Percentiles rank a stretch among this genome's conserved stretches.
phyloP scores from a whole-genome alignment of 169 alveolate species.

The Plasmodium inui region DNA sequence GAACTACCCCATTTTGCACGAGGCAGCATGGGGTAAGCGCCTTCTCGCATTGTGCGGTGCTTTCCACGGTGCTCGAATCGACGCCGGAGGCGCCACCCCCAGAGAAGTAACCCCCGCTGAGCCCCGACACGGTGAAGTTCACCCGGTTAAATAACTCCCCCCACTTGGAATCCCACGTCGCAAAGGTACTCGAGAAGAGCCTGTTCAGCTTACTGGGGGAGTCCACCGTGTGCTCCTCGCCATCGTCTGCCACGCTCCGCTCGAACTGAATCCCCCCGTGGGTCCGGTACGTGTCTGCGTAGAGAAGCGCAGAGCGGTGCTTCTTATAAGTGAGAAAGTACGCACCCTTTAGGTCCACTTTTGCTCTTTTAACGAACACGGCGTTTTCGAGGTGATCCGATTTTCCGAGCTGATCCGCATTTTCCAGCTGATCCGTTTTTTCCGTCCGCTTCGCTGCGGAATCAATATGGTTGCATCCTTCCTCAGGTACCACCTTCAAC shows the following conservation, averaged over 20 bases:
- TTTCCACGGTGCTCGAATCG: not conserved
- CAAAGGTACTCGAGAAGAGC: not conserved
- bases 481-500: not conserved
- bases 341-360: not conserved
- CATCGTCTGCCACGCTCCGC: not conserved
- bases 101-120: constrained; percentile 4
- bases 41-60: not conserved
- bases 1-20: not conserved
- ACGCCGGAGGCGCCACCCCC: not conserved
- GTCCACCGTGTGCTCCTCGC: not conserved
- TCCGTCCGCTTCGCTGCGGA: not conserved
- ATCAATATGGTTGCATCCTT: not conserved
- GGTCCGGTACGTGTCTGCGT: constrained; percentile 16
- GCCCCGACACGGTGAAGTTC: constrained; percentile 32
- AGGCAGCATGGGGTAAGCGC: not conserved
- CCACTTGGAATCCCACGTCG: not conserved
- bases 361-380: not conserved
- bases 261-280: constrained; percentile 44
- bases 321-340: constrained; percentile 25
- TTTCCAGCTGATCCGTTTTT: no score
- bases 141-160: not conserved
- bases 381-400: no score
- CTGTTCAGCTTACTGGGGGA: constrained; percentile 4
- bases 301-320: not conserved
- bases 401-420: not conserved